A percentile compares a stretch with the other conserved stretches of the same genome.
Conservation (phyloP, 352 stramenopile genomes). For the Hyaloperonospora brassicae region DNA sequence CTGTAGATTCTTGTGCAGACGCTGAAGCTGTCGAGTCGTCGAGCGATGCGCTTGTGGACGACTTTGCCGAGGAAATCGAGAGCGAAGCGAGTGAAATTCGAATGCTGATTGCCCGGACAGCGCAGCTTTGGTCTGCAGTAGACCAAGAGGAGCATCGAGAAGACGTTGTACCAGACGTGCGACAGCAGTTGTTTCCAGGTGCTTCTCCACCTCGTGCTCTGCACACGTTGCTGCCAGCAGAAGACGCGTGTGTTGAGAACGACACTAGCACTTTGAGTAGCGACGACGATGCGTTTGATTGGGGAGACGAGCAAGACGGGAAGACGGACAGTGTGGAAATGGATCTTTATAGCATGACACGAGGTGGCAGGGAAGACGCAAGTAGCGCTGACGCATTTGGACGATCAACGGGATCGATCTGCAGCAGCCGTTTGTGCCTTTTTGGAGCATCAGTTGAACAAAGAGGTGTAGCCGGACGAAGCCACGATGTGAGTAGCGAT, state of each 20-base stretch:
- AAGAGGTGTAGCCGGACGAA: conserved; percentile 1
- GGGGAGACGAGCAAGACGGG: conserved; percentile 4
- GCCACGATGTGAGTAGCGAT: conserved; percentile 5
- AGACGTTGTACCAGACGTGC: not conserved
- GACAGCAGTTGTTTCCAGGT: conserved; percentile 1
- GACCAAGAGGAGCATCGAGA: conserved; percentile 15
- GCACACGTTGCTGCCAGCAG: not conserved
- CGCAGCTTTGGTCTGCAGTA: conserved; percentile 28
- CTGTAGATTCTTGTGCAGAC: not conserved
- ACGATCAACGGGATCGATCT: conserved; percentile 1
- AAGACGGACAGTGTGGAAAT: conserved; percentile 15
- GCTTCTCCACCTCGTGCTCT: conserved; percentile 4
- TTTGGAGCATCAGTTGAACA: not conserved
- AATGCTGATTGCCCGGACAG: conserved; percentile 27
- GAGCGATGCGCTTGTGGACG: not conserved
- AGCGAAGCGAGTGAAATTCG: conserved; percentile 29
- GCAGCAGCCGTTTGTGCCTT: not conserved
- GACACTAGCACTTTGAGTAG: conserved; percentile 23
- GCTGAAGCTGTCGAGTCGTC: not conserved
- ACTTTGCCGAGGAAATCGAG: conserved; percentile 27
- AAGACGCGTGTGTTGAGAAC: not conserved
- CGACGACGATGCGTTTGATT: conserved; percentile 14
- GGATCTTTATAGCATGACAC: conserved; percentile 1
- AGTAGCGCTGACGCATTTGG: conserved; percentile 5
- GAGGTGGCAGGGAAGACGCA: conserved; percentile 4